phyloP scores from a whole-genome alignment of 768 basidiomycete species.

The Suillus lakei region DNA sequence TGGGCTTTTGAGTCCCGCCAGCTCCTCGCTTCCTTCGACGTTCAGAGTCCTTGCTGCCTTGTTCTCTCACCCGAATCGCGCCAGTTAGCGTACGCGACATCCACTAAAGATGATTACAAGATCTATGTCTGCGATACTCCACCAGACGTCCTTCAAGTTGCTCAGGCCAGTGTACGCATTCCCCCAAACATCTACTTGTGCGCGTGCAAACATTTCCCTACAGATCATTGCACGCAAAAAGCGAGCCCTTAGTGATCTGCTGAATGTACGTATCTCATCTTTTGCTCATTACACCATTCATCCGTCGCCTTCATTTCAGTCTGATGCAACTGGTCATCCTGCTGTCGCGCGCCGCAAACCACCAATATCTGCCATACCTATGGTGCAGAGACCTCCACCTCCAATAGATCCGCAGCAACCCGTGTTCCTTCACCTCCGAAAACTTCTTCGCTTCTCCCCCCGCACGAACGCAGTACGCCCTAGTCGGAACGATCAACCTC shows the following conservation, averaged over 20 bases:
- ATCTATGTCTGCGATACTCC: background rate
- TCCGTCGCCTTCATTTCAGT: background rate
- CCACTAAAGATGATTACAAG: too few species aligned
- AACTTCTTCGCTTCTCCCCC: background rate
- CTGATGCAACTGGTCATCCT: background rate
- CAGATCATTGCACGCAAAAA: background rate
- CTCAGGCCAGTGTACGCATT: background rate
- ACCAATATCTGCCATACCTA: background rate
- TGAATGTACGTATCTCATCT: too few species aligned
- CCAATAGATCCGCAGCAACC: background rate
- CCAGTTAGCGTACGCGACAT: background rate
- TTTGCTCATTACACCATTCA: too few species aligned
- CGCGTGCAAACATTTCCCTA: background rate
- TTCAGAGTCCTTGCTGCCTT: fast-evolving
- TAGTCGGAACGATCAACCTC: background rate
- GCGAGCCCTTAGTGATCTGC: too few species aligned
- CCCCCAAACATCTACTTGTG: background rate
- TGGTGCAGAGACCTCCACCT: background rate
- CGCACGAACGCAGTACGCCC: background rate
- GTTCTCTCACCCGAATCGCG: background rate
- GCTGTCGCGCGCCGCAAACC: background rate
- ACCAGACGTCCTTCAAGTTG: background rate
- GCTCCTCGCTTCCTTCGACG: background rate
- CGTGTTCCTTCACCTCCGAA: background rate
- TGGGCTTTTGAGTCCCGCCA: background rate